Evolutionary conservation across 129 eudicot species (phyloP).

Genomic region (Oenanthe sinensis): DNA sequence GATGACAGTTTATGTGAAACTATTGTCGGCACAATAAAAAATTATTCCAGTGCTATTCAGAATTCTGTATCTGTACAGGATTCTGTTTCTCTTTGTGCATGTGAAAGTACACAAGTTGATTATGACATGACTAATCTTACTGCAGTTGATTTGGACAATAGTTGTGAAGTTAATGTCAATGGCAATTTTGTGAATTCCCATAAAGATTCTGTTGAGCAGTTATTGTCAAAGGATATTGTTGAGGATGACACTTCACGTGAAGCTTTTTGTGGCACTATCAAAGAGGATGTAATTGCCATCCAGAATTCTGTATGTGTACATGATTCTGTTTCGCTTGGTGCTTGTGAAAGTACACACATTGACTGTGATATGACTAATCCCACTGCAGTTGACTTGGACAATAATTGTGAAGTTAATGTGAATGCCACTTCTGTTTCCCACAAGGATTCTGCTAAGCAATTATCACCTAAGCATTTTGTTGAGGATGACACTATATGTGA

Average conservation of each 20-base stretch:
- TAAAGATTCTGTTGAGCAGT: neutral
- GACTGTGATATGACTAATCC: neutral
- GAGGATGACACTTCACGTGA: neutral
- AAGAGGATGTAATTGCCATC: neutral
- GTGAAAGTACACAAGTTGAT: neutral
- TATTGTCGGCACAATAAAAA: neutral
- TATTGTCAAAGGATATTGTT: neutral
- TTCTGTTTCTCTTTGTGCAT: neutral
- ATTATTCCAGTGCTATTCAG: neutral
- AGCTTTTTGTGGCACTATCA: neutral
- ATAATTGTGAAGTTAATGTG: neutral
- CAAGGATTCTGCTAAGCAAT: neutral
- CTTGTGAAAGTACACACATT: neutral
- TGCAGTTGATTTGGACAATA: neutral
- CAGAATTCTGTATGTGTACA: neutral
- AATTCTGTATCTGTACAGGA: slow-evolving; percentile 9
- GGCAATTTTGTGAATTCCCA: neutral
- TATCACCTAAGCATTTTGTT: neutral
- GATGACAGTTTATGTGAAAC: slow-evolving; percentile 11
- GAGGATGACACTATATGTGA: slow-evolving; percentile 13
- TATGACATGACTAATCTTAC: neutral
- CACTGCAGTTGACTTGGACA: neutral
- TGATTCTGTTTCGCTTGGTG: slow-evolving; percentile 4
- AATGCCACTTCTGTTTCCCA: neutral
- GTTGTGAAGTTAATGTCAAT: neutral